These are phyloP conservation scores for Neurospora sp. DNA, from an alignment of 495 filamentous ascomycete genomes.

Conservation along the genomic window DNA sequence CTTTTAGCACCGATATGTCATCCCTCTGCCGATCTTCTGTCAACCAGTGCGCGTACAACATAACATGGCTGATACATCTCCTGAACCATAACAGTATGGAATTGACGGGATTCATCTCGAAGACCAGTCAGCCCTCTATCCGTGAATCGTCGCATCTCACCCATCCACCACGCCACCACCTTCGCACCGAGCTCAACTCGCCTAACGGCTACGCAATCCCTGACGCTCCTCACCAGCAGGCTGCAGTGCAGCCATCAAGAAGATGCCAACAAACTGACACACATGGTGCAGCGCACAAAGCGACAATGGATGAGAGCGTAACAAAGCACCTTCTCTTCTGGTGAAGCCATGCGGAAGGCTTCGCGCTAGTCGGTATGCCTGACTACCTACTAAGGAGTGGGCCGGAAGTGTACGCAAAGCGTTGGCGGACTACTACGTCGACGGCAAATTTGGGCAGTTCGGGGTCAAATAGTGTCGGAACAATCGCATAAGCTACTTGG, in stretches of 20 bases:
- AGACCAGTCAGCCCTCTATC: background rate
- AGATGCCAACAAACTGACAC: background rate
- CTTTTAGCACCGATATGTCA: background rate
- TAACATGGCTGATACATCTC: background rate
- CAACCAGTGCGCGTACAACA: background rate
- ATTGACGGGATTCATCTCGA: background rate
- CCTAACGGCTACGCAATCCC: background rate
- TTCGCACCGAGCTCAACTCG: background rate
- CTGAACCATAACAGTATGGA: background rate
- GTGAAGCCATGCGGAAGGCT: background rate
- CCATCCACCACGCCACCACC: background rate
- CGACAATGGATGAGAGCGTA: background rate
- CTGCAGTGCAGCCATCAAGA: background rate
- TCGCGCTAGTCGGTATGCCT: background rate
- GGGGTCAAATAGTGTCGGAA: background rate
- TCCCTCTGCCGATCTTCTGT: background rate
- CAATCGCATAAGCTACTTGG: background rate
- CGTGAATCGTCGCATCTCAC: background rate
- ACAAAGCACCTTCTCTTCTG: background rate
- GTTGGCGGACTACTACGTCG: background rate
- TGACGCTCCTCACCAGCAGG: background rate
- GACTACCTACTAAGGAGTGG: background rate
- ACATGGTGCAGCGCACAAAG: background rate
- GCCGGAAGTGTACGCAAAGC: background rate
- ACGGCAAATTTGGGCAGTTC: background rate